Evolutionary conservation across 2,329 filamentous ascomycete species (phyloP).

Genomic region (Cytospora piceicola): DNA sequence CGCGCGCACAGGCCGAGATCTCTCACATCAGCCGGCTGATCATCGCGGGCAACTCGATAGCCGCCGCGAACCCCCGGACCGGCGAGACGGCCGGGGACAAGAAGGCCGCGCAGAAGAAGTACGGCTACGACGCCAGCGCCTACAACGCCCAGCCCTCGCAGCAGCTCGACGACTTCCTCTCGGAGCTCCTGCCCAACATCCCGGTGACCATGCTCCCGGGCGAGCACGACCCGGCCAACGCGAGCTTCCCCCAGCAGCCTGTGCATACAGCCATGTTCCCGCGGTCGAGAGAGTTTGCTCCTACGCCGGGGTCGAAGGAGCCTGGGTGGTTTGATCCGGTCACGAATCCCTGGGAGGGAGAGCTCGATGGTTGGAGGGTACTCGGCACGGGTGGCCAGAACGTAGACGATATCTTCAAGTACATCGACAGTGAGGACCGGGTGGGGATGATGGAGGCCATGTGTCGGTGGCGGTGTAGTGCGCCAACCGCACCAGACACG

Average conservation of each 20-base stretch:
- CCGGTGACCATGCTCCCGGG: conserved; percentile 90
- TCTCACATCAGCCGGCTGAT: conserved; percentile 80
- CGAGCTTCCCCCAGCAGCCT: conserved; percentile 87
- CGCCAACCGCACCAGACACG: conserved; percentile 94
- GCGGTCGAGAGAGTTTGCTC: conserved; percentile 68
- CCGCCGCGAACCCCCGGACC: conserved; percentile 38
- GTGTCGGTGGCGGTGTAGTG: conserved; percentile 87
- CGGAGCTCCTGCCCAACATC: conserved; percentile 79
- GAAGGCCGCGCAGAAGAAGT: conserved; percentile 71
- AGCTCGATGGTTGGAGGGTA: conserved; percentile 87
- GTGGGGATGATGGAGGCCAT: conserved; percentile 93
- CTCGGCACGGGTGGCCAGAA: conserved; percentile 91
- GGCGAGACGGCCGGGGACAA: conserved; percentile 32
- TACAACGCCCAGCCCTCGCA: conserved; percentile 88
- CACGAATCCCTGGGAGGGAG: conserved; percentile 92
- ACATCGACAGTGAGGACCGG: conserved; percentile 76
- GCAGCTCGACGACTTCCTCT: conserved; percentile 81
- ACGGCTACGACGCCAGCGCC: conserved; percentile 86
- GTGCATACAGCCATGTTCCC: conserved; percentile 94
- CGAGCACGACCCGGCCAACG: conserved; percentile 82
- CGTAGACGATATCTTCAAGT: conserved; percentile 90
- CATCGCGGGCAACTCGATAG: conserved; percentile 88
- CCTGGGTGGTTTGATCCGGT: conserved; percentile 82
- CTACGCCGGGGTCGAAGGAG: conserved; percentile 48
- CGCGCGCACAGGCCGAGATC: conserved; percentile 60